Conservation (phyloP, 2,329 filamentous ascomycete species). For the Fusarium robinianum region DNA sequence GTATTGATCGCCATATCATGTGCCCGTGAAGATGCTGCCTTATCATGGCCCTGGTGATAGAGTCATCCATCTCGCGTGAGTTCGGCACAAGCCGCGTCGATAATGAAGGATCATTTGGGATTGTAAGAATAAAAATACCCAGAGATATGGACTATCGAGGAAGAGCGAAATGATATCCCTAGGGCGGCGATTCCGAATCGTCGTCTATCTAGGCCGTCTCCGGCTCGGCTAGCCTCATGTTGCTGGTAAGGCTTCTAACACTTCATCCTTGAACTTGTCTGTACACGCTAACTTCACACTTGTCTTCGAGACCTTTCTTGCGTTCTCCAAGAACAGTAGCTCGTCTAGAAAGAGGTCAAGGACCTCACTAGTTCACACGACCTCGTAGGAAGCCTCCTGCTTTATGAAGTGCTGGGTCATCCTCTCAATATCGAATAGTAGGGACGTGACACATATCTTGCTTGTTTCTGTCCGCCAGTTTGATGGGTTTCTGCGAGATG, state of each 20-base stretch:
- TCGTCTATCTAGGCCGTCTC: not conserved
- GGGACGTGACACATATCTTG: slow-evolving; percentile 59
- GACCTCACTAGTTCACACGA: slow-evolving; percentile 66
- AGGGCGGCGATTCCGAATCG: no score
- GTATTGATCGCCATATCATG: no score
- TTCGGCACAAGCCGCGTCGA: no score
- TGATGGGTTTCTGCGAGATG: slow-evolving; percentile 34
- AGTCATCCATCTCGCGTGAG: no score
- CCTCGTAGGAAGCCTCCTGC: slow-evolving; percentile 51
- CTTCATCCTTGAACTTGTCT: slow-evolving; percentile 64
- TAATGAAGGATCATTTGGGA: no score
- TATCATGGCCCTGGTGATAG: no score
- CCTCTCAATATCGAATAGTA: slow-evolving; percentile 65
- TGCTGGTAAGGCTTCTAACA: slow-evolving; percentile 50
- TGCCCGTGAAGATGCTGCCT: no score
- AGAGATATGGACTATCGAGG: no score
- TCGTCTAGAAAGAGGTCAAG: slow-evolving; percentile 65
- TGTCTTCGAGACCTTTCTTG: slow-evolving; percentile 50
- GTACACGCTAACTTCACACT: slow-evolving; percentile 60
- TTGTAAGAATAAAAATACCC: no score
- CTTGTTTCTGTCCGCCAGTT: slow-evolving; percentile 49
- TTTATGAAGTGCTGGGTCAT: slow-evolving; percentile 58
- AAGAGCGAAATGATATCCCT: no score
- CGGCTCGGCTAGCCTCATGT: slow-evolving; percentile 64
- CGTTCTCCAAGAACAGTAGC: slow-evolving; percentile 60